Evolutionary conservation across 345 rosid species (phyloP).

Genomic region (Tarenaya hassleriana): DNA sequence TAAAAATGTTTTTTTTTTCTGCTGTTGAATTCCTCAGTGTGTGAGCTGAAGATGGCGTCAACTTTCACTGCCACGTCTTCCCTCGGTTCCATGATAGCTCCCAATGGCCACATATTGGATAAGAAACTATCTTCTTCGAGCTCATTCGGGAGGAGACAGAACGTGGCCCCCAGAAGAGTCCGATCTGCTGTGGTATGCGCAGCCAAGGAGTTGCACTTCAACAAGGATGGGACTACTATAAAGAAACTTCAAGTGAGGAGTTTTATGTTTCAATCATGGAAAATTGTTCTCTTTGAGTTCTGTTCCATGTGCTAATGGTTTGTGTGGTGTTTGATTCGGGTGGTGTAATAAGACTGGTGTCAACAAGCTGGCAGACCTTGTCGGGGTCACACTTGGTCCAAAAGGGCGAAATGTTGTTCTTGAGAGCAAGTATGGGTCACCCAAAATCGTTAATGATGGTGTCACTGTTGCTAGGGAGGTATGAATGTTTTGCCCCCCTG

Average conservation of each 20-base stretch:
- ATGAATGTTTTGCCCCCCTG: background rate
- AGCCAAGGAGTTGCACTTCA: constrained; percentile 79
- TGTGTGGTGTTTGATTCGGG: background rate
- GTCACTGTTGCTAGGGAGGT: constrained; percentile 89
- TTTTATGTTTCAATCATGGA: background rate
- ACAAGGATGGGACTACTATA: constrained; percentile 70
- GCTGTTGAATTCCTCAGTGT: background rate
- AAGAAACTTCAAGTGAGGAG: constrained; percentile 66
- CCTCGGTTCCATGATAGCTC: constrained; percentile 45
- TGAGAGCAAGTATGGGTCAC: constrained; percentile 88
- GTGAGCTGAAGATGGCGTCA: constrained; percentile 42
- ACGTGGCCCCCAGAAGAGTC: constrained; percentile 34
- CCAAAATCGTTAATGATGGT: constrained; percentile 80
- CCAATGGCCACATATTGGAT: constrained; percentile 45
- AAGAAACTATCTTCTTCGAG: constrained; percentile 53
- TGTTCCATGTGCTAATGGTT: background rate
- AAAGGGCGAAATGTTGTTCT: constrained; percentile 84
- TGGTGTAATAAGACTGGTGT: constrained; percentile 51
- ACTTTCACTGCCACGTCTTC: constrained; percentile 56
- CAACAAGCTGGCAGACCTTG: constrained; percentile 85
- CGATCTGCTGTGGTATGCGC: constrained; percentile 46
- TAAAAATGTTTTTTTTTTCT: background rate
- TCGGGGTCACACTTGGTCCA: constrained; percentile 88
- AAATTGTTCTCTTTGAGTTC: background rate
- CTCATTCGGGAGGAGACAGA: constrained; percentile 42